A percentile compares a stretch with the other conserved stretches of the same genome.
phyloP scores from a whole-genome alignment of 2,329 filamentous ascomycete species.

The Arthrobotrys megalospora region DNA sequence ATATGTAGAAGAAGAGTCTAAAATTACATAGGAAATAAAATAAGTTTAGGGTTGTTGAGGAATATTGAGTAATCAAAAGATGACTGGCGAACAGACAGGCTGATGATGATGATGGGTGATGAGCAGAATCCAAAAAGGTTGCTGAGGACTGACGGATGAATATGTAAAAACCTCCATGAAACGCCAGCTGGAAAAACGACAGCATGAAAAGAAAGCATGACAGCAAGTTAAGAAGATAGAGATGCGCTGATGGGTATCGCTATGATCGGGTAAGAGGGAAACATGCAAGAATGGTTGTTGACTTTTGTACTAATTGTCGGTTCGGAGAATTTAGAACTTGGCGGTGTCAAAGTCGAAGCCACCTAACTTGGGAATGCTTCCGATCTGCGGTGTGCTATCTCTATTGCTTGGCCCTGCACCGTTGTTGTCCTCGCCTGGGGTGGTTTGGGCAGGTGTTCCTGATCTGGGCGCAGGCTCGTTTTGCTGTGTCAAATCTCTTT shows the following conservation, averaged over 20 bases:
- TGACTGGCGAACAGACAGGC: background rate
- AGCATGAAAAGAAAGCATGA: conserved; percentile 14
- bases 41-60: background rate
- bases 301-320: conserved; percentile 5
- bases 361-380: conserved; percentile 50
- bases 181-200: conserved; percentile 30
- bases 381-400: conserved; percentile 58
- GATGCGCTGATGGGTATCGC: conserved; percentile 44
- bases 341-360: conserved; percentile 57
- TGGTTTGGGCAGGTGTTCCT: conserved; percentile 4
- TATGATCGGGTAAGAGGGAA: conserved; percentile 34
- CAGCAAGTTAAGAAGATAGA: conserved; percentile 9
- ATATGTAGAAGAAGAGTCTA: conserved; percentile 58
- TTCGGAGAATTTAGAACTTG: conserved; percentile 42
- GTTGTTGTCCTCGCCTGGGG: conserved; percentile 24
- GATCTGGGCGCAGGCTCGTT: conserved; percentile 20
- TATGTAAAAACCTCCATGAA: conserved; percentile 31
- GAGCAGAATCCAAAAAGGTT: conserved; percentile 11
- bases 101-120: background rate
- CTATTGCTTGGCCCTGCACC: conserved; percentile 42
- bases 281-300: conserved; percentile 11
- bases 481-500: conserved; percentile 31
- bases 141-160: conserved; percentile 37
- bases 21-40: conserved; percentile 58
- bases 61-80: background rate